Percentiles rank a stretch among this genome's conserved stretches.
These are phyloP conservation scores for Crithidia bombi DNA, from an alignment of 208 protist species.

Conservation along the genomic window DNA sequence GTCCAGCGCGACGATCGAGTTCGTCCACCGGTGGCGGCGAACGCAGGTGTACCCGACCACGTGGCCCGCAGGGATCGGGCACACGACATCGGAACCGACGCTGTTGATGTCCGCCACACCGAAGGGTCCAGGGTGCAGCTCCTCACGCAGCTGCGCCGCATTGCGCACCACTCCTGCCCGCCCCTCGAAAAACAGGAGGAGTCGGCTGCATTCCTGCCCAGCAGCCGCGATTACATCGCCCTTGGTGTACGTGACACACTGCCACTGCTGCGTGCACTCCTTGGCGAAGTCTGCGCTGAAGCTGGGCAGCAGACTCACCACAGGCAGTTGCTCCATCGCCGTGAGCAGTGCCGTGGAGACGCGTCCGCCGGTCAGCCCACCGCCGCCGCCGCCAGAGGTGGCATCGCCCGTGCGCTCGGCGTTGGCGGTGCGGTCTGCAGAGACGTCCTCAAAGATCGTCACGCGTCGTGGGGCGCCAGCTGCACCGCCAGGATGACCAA, in stretches of 20 bases:
- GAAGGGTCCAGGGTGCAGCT: slow-evolving; percentile 25
- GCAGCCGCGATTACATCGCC: slow-evolving; percentile 56
- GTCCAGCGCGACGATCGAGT: slow-evolving; percentile 64
- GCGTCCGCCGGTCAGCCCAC: slow-evolving; percentile 25
- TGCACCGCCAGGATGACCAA: background rate
- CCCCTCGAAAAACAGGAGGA: slow-evolving; percentile 72
- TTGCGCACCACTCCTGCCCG: slow-evolving; percentile 55
- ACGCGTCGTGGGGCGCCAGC: slow-evolving; percentile 33
- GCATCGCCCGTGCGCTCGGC: background rate
- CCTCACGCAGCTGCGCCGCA: slow-evolving; percentile 31
- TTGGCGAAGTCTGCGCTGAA: slow-evolving; percentile 38
- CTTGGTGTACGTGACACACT: slow-evolving; percentile 39
- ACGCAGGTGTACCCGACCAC: slow-evolving; percentile 83
- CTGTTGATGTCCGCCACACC: slow-evolving; percentile 20
- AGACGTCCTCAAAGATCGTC: slow-evolving; percentile 43
- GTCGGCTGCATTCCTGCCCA: slow-evolving; percentile 78
- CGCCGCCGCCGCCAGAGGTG: background rate
- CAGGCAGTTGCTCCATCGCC: slow-evolving; percentile 50
- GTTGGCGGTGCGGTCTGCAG: slow-evolving; percentile 2
- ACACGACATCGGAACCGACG: slow-evolving; percentile 7
- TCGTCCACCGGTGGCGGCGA: slow-evolving; percentile 75
- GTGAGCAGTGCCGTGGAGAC: slow-evolving; percentile 50
- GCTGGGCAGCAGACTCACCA: slow-evolving; percentile 44
- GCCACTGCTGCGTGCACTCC: slow-evolving; percentile 48
- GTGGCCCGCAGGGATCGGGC: slow-evolving; percentile 53